These are phyloP conservation scores for Graphilbum ipis-grandicollis DNA, from an alignment of 2,329 filamentous ascomycete genomes.

Conservation along the genomic window DNA sequence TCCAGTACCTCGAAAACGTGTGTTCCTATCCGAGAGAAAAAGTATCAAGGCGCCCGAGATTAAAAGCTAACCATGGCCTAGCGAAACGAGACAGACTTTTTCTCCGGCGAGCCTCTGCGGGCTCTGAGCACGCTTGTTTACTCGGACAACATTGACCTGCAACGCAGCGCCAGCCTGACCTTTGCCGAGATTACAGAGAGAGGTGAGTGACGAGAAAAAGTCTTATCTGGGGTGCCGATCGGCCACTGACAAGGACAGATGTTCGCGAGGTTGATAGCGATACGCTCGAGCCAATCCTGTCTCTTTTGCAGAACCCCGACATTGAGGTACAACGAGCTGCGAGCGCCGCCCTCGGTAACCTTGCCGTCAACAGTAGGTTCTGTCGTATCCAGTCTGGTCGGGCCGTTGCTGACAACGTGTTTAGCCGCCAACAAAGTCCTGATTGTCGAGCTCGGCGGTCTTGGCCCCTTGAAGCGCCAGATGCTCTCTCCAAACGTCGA, in stretches of 20 bases:
- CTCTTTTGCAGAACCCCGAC: slow-evolving; percentile 83
- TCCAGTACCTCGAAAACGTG: slow-evolving; percentile 95
- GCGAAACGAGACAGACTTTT: slow-evolving; percentile 97
- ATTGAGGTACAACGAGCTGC: slow-evolving; percentile 95
- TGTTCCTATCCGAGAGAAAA: slow-evolving; percentile 14
- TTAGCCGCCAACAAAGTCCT: slow-evolving; percentile 93
- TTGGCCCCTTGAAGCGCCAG: slow-evolving; percentile 84
- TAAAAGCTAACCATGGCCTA: slow-evolving; percentile 23
- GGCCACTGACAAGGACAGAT: slow-evolving; percentile 37
- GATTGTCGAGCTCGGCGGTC: slow-evolving; percentile 81
- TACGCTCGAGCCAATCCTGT: slow-evolving; percentile 89
- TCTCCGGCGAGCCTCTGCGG: slow-evolving; percentile 83
- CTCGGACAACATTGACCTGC: slow-evolving; percentile 95
- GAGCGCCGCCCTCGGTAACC: slow-evolving; percentile 86
- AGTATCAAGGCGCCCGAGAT: too few relatives aligned
- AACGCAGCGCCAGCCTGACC: slow-evolving; percentile 90
- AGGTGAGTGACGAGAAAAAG: slow-evolving; percentile 37
- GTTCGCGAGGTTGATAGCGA: slow-evolving; percentile 89
- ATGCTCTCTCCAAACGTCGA: slow-evolving; percentile 98
- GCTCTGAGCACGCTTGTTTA: slow-evolving; percentile 93
- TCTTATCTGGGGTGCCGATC: not conserved
- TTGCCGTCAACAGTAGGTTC: slow-evolving; percentile 83
- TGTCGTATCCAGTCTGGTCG: not conserved
- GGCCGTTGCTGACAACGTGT: not conserved
- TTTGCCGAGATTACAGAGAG: slow-evolving; percentile 98